Evolutionary conservation across 2,329 filamentous ascomycete genomes (phyloP).

Genomic region (Botrytis cinerea): DNA sequence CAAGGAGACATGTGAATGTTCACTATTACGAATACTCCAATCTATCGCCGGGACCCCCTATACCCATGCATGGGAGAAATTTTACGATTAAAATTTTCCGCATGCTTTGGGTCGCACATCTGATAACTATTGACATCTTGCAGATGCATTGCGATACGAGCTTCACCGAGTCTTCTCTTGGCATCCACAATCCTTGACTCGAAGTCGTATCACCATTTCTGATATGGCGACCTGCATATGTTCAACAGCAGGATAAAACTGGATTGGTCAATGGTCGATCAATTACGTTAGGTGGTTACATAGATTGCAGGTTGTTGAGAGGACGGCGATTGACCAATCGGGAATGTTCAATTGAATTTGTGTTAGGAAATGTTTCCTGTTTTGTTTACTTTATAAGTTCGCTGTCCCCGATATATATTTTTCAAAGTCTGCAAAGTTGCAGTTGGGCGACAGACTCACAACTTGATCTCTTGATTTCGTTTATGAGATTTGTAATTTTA

Average conservation of each 20-base stretch:
- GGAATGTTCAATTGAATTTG: neutral
- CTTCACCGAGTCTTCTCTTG: neutral
- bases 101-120: neutral
- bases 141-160: neutral
- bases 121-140: constrained; percentile 5
- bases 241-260: neutral
- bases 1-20: neutral
- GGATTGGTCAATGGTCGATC: neutral
- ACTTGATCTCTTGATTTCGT: neutral
- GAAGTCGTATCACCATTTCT: neutral
- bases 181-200: neutral
- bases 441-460: neutral
- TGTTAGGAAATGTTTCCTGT: neutral
- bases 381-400: neutral
- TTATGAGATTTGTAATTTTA: neutral
- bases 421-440: neutral
- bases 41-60: neutral
- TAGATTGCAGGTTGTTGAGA: neutral
- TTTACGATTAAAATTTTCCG: neutral
- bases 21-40: neutral
- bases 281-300: neutral
- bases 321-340: neutral
- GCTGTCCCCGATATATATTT: neutral
- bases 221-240: neutral
- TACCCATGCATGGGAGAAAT: neutral